Percentiles rank a stretch among this genome's conserved stretches.
These are phyloP conservation scores for Trapa bicornis DNA, from an alignment of 345 rosid species.

Conservation along the genomic window DNA sequence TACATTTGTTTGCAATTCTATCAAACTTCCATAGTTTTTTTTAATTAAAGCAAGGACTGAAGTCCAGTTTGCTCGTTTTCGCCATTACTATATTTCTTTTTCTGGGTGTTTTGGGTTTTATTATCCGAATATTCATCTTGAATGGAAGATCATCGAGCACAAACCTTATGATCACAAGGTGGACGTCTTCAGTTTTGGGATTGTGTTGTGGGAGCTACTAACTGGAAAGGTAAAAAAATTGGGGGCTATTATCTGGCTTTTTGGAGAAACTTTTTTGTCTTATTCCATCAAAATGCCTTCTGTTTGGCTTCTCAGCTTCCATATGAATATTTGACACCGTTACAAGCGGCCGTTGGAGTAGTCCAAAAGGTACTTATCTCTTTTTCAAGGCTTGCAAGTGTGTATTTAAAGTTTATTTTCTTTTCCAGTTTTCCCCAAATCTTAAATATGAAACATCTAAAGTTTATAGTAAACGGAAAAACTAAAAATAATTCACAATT, in stretches of 20 bases:
- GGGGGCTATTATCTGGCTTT: neutral
- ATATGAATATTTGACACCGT: conserved; percentile 88
- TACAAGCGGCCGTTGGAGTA: neutral
- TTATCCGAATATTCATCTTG: conserved; percentile 18
- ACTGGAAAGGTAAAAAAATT: conserved; percentile 65
- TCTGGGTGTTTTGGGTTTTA: neutral
- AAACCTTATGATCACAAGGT: conserved; percentile 83
- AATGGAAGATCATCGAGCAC: too few relatives aligned
- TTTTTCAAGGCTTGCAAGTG: too few relatives aligned
- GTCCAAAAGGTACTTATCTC: too few relatives aligned
- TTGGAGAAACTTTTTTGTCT: neutral
- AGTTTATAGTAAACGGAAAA: too few relatives aligned
- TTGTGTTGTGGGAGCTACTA: conserved; percentile 84
- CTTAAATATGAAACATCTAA: neutral
- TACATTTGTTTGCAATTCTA: neutral
- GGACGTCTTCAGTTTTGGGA: conserved; percentile 81
- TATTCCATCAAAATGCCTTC: neutral
- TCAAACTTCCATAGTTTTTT: neutral
- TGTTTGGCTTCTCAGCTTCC: conserved; percentile 59
- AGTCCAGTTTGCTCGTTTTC: neutral
- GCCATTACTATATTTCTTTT: neutral
- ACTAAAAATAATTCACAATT: too few relatives aligned
- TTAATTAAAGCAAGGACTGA: too few relatives aligned
- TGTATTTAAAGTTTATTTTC: too few relatives aligned
- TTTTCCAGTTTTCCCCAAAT: neutral